phyloP scores from a whole-genome alignment of 306 rosid genomes.

The Dryas octopetala region DNA sequence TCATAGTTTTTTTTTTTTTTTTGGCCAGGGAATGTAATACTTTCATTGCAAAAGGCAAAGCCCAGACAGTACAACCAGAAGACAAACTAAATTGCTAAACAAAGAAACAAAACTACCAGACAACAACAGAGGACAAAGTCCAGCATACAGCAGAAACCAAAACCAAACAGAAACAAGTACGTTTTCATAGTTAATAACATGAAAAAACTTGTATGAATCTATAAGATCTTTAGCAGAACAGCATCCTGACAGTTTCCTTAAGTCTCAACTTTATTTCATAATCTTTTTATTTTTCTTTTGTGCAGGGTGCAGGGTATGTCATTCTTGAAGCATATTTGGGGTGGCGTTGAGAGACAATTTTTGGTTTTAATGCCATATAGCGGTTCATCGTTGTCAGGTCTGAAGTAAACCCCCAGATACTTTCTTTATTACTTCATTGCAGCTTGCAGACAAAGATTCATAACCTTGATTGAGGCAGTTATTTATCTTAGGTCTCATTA shows the following conservation, averaged over 20 bases:
- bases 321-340: slow-evolving; percentile 13
- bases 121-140: too few species aligned
- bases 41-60: too few species aligned
- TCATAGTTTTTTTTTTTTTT: too few species aligned
- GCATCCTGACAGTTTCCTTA: background rate
- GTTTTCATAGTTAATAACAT: background rate
- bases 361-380: background rate
- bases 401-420: slow-evolving; percentile 1
- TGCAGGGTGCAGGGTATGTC: slow-evolving; percentile 29
- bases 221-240: background rate
- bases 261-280: background rate
- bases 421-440: background rate
- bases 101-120: too few species aligned
- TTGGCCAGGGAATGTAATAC: too few species aligned
- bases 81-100: too few species aligned
- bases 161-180: background rate
- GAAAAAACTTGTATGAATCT: background rate
- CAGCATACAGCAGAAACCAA: too few species aligned
- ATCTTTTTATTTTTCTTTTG: slow-evolving; percentile 1
- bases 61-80: too few species aligned
- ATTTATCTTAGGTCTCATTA: background rate
- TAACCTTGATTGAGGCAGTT: slow-evolving; percentile 10
- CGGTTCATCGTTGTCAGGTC: slow-evolving; percentile 30
- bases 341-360: slow-evolving; percentile 7
- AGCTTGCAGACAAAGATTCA: background rate